Conservation (phyloP, 768 basidiomycete genomes). For the Lactarius trivialis region DNA sequence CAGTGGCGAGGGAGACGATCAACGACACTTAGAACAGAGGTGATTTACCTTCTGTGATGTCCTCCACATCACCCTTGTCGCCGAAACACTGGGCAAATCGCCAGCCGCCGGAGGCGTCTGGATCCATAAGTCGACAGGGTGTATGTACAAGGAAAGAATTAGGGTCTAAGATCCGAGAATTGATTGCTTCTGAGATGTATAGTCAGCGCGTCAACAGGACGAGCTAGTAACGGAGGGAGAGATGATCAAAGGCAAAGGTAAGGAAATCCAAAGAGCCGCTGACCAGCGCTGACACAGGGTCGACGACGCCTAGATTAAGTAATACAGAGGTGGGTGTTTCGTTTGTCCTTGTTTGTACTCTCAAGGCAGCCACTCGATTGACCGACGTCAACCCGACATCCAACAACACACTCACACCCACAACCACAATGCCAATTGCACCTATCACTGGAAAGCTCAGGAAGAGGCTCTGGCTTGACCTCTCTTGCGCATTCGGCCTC, state of each 20-base stretch:
- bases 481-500: conserved; percentile 68
- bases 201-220: conserved; percentile 5
- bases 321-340: not conserved
- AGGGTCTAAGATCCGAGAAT: conserved; percentile 24
- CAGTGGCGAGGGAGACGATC: conserved; percentile 2
- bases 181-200: conserved; percentile 14
- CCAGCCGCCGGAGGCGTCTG: conserved; percentile 85
- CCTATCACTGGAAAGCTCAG: conserved; percentile 93
- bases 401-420: conserved; percentile 9
- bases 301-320: conserved; percentile 1
- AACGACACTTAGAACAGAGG: conserved; percentile 13
- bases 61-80: conserved; percentile 98
- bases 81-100: conserved; percentile 99
- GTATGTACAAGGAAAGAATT: conserved; percentile 20
- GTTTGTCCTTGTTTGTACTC: conserved; percentile 26
- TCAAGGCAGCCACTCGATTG: not conserved
- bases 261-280: conserved; percentile 16
- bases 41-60: conserved; percentile 91
- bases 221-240: not conserved
- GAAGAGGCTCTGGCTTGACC: conserved; percentile 85
- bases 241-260: conserved; percentile 10
- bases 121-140: conserved; percentile 54
- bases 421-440: conserved; percentile 65
- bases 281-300: not conserved
- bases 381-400: not conserved